Base-by-base conservation (phyloP, 495 filamentous ascomycete genomes). In the Pseudomonodictys pantanalensis region DNA sequence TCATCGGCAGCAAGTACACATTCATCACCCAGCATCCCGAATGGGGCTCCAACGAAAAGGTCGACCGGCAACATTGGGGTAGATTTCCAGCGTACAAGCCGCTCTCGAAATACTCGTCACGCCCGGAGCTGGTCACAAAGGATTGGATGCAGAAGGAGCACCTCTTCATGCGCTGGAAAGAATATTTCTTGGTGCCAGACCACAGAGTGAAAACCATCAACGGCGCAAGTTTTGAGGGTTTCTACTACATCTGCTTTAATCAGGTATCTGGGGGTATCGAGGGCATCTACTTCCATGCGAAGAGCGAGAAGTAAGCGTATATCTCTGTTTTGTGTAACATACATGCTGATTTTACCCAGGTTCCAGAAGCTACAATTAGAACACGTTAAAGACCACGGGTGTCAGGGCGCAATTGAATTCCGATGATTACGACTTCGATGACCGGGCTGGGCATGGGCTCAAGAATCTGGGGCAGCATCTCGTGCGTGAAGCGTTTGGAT, bases 81-180 rank as follows among this genome's bases (percentile, higher is more conserved):
- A 87, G 91, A 61, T 97, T 99, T 73, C 80, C 84, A 0, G 85
- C 91, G 0, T 97, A 91, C 81, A 82, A 86, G 52, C 90, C 89
- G 5, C 81, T 91, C 43, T 82, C 82, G 18, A 84, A 85, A 67
- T 88, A 88, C 64, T 86, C 89, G 12, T 89, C 86, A 60, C 85
- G 86, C 65, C 80, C 82, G n/a, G 86, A 92, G 68, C 83, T 90
- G 63, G 85, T 82, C 20, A 83, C 82, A 61, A 81, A 83, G 57
- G 82, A 86, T 62, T 83, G 79, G 66, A 77, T 78, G 32, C 87
- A 95, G 70, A 80, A 85, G 52, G 92, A 97, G 65, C 86, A 97
- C 70, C 86, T 99, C 18, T 99, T 97, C 71, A 99, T 99, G 95
- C 84, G 95, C 47, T 99, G 95, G 95, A 99, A 99, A 71, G 95